Evolutionary conservation across 148 eudicot genomes (phyloP).

Genomic region (Rheum nobile): DNA sequence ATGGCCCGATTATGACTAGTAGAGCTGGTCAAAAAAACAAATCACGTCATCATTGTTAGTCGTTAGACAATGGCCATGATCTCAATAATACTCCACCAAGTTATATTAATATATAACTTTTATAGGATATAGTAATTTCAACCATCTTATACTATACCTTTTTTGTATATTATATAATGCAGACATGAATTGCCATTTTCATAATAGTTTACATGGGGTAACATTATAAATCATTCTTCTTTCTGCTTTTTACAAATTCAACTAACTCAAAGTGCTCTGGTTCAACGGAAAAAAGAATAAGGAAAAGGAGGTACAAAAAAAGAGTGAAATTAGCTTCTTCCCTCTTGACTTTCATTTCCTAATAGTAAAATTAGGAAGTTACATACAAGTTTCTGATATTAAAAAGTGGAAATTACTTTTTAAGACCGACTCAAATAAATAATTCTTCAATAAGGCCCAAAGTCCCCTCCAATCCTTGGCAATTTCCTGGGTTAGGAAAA

Average conservation of each 20-base stretch:
- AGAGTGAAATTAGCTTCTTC: no score
- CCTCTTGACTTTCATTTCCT: background rate
- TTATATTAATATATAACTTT: background rate
- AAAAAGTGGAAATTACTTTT: no score
- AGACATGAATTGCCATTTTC: background rate
- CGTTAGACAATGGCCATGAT: background rate
- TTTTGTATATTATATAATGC: background rate
- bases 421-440: no score
- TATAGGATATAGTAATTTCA: background rate
- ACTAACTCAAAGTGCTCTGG: no score
- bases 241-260: background rate
- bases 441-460: background rate
- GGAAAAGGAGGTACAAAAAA: no score
- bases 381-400: background rate
- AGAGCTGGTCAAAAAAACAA: no score
- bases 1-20: no score
- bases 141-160: background rate
- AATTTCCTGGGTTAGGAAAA: background rate
- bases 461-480: no score
- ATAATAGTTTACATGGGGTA: background rate
- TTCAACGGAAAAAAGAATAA: background rate
- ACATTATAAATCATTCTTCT: background rate
- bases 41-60: no score
- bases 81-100: background rate
- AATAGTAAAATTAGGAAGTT: no score